Percentiles rank a stretch among this genome's conserved stretches.
Conservation (phyloP, 31 red algal genomes). For the Endocladia muricata region DNA sequence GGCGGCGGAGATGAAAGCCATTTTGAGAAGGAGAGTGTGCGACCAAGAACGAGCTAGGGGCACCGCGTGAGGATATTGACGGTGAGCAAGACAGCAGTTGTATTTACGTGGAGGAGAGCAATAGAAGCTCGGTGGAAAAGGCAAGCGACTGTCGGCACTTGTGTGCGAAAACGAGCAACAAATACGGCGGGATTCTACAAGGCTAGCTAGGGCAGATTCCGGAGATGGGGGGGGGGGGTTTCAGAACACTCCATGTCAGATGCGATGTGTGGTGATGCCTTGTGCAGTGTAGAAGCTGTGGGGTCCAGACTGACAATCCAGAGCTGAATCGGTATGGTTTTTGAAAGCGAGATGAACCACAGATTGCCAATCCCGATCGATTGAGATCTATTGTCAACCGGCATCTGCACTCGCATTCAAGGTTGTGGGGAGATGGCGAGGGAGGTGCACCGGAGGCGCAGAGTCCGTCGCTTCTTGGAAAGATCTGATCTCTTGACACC, state of each 20-base stretch:
- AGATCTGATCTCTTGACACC: too few species aligned
- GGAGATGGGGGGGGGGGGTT: not conserved
- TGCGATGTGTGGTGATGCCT: not conserved
- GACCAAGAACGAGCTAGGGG: not conserved
- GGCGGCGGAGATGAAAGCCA: constrained; percentile 62
- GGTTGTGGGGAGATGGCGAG: too few species aligned
- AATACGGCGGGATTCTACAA: not conserved
- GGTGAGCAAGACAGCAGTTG: not conserved
- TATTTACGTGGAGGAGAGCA: not conserved
- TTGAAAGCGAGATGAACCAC: too few species aligned
- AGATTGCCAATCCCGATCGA: too few species aligned
- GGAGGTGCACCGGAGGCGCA: too few species aligned
- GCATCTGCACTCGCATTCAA: too few species aligned
- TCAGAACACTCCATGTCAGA: not conserved
- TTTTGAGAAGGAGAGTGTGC: not conserved
- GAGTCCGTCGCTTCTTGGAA: too few species aligned
- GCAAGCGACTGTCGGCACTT: not conserved
- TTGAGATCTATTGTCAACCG: too few species aligned
- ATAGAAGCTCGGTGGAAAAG: not conserved
- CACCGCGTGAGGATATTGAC: not conserved
- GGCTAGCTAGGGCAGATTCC: not conserved
- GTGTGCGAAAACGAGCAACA: too few species aligned
- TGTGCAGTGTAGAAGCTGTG: not conserved
- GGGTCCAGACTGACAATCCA: too few species aligned
- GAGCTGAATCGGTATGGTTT: too few species aligned